These are phyloP conservation scores for Fusarium nurragi DNA, from an alignment of 2,329 filamentous ascomycete species.

Conservation along the genomic window DNA sequence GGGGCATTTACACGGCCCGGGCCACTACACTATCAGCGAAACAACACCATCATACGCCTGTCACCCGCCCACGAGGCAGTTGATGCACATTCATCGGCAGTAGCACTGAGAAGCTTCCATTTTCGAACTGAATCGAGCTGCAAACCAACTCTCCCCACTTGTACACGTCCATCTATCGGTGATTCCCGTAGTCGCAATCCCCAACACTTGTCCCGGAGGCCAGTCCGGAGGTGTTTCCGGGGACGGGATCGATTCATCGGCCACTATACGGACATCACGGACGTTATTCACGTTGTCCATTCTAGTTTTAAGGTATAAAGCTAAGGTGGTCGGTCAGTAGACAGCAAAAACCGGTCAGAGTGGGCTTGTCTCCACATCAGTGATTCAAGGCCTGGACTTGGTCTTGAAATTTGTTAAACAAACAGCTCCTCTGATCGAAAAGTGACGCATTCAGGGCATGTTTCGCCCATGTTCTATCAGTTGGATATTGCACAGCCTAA, in stretches of 20 bases:
- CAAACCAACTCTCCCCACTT: conserved; percentile 26
- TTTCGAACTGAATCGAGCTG: conserved; percentile 12
- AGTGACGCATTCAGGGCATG: conserved; percentile 30
- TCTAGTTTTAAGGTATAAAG: background rate
- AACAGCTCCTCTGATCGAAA: conserved; percentile 10
- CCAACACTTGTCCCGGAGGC: conserved; percentile 26
- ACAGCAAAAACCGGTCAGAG: background rate
- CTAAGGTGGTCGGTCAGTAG: background rate
- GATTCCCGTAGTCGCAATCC: conserved; percentile 18
- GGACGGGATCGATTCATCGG: conserved; percentile 27
- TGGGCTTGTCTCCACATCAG: conserved; percentile 9
- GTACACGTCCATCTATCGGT: conserved; percentile 15
- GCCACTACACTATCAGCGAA: background rate
- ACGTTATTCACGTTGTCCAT: background rate
- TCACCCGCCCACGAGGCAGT: conserved; percentile 13
- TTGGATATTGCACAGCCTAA: conserved; percentile 1
- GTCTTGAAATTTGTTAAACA: background rate
- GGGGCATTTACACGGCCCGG: conserved; percentile 15
- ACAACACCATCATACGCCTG: no score
- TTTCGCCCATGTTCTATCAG: conserved; percentile 7
- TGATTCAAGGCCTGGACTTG: conserved; percentile 11
- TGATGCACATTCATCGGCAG: conserved; percentile 15
- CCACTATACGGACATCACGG: conserved; percentile 9
- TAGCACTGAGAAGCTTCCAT: conserved; percentile 8
- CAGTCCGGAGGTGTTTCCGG: conserved; percentile 37